Percentiles rank a stretch among this genome's conserved stretches.
Evolutionary conservation across 2,329 filamentous ascomycete species (phyloP).

Genomic region (Aspergillus vadensis): DNA sequence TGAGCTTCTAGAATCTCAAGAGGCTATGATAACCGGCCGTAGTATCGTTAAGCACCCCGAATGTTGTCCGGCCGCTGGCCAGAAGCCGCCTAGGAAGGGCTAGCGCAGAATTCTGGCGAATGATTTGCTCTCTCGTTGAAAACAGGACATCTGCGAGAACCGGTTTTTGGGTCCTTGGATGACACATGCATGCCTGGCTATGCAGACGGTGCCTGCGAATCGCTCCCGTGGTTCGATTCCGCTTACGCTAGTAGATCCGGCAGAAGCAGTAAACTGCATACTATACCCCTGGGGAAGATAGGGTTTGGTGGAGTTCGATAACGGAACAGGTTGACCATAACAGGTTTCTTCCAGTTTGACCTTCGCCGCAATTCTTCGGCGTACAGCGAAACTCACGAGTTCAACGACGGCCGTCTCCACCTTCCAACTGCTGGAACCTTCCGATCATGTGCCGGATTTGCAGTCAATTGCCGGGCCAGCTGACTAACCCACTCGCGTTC

Average conservation of each 20-base stretch:
- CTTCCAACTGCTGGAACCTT: slow-evolving; percentile 25
- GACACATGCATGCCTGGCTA: slow-evolving; percentile 8
- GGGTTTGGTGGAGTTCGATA: neutral
- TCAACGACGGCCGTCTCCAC: slow-evolving; percentile 28
- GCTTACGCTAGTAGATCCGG: slow-evolving; percentile 7
- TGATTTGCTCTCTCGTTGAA: neutral
- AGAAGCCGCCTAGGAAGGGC: neutral
- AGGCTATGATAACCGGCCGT: neutral
- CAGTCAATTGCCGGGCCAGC: slow-evolving; percentile 29
- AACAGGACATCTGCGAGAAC: slow-evolving; percentile 2
- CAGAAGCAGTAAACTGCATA: neutral
- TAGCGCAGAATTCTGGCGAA: neutral
- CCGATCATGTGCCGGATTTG: slow-evolving; percentile 13
- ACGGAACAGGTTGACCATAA: neutral
- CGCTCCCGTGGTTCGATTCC: neutral
- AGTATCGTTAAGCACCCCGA: neutral
- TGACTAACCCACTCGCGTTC: slow-evolving; percentile 38
- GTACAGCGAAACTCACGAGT: slow-evolving; percentile 5
- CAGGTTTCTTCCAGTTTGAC: neutral
- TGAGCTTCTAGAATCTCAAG: slow-evolving; percentile 8
- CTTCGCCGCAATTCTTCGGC: neutral
- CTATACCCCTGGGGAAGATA: neutral
- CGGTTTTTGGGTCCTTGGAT: slow-evolving; percentile 7
- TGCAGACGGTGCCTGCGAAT: neutral
- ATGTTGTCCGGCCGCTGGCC: neutral